Conservation (phyloP, 257 asterid species). For the Handroanthus guayacan region DNA sequence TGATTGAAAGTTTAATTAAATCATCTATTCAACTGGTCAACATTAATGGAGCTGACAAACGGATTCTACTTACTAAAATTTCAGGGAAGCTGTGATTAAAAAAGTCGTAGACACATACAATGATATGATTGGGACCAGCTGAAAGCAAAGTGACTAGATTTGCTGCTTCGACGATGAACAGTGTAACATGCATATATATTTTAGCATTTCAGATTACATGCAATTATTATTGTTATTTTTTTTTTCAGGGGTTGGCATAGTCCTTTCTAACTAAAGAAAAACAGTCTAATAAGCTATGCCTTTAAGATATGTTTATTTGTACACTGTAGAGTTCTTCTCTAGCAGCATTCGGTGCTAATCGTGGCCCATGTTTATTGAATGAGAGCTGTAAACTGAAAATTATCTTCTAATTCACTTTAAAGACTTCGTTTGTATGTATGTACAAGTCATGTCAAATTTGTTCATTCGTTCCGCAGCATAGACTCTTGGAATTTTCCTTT, state of each 20-base stretch:
- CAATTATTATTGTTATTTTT: slow-evolving; percentile 8
- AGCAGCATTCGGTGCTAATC: slow-evolving; percentile 5
- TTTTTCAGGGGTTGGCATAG: slow-evolving; percentile 19
- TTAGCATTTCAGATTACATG: slow-evolving; percentile 10
- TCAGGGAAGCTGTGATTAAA: slow-evolving; percentile 76
- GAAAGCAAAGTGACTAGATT: slow-evolving; percentile 12
- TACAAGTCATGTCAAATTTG: not conserved
- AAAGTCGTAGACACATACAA: slow-evolving; percentile 66
- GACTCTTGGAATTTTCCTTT: not conserved
- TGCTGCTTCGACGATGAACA: not conserved
- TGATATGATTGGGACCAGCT: slow-evolving; percentile 72
- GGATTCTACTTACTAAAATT: slow-evolving; percentile 21
- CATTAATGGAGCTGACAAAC: not conserved
- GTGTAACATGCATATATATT: slow-evolving; percentile 20
- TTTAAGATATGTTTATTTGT: slow-evolving; percentile 6
- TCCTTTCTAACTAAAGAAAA: not conserved
- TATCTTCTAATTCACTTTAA: not conserved
- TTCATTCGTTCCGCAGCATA: not conserved
- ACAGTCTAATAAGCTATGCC: slow-evolving; percentile 26
- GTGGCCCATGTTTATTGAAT: not conserved
- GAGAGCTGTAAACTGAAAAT: slow-evolving; percentile 1
- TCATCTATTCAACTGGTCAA: not conserved
- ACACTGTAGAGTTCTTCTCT: slow-evolving; percentile 13
- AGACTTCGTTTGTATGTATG: not conserved
- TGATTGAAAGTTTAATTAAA: not conserved